A percentile compares a stretch with the other conserved stretches of the same genome.
Evolutionary conservation across 1,139 yeast species (phyloP).

Genomic region (Pneumocystis murina): DNA sequence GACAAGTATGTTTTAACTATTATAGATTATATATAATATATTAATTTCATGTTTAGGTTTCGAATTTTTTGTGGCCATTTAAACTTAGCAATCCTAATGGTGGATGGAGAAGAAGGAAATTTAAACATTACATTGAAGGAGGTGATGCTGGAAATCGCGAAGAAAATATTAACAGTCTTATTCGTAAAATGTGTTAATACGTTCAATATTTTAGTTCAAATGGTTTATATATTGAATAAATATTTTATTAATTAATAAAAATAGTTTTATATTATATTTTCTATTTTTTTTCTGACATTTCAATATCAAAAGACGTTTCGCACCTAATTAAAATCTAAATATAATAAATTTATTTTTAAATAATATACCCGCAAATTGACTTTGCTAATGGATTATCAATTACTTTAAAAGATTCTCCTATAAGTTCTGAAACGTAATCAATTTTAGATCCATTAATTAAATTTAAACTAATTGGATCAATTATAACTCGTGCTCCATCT

Average conservation of each 20-base stretch:
- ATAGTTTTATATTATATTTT: neutral
- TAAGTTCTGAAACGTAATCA: conserved; percentile 82
- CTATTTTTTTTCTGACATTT: neutral
- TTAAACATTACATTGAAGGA: conserved; percentile 99
- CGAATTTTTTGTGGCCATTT: conserved; percentile 99
- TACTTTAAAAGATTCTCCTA: conserved; percentile 87
- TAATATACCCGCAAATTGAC: conserved; percentile 61
- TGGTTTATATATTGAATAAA: neutral
- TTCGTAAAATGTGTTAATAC: conserved; percentile 82
- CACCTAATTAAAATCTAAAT: neutral
- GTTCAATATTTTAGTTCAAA: neutral
- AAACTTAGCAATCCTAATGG: conserved; percentile 98
- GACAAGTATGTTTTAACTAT: neutral
- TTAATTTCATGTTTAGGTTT: conserved; percentile 99
- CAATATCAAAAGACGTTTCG: neutral
- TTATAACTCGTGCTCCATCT: conserved; percentile 51
- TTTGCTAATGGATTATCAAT: conserved; percentile 81
- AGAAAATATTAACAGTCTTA: conserved; percentile 93
- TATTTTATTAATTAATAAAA: neutral
- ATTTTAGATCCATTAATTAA: conserved; percentile 74
- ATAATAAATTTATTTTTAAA: no score
- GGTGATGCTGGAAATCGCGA: conserved; percentile 99
- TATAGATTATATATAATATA: conserved; percentile 39
- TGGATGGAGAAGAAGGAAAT: conserved; percentile 98
- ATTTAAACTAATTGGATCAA: conserved; percentile 69